Evolutionary conservation across 2,329 filamentous ascomycete species (phyloP).

Genomic region (Dactylonectria macrodidyma): DNA sequence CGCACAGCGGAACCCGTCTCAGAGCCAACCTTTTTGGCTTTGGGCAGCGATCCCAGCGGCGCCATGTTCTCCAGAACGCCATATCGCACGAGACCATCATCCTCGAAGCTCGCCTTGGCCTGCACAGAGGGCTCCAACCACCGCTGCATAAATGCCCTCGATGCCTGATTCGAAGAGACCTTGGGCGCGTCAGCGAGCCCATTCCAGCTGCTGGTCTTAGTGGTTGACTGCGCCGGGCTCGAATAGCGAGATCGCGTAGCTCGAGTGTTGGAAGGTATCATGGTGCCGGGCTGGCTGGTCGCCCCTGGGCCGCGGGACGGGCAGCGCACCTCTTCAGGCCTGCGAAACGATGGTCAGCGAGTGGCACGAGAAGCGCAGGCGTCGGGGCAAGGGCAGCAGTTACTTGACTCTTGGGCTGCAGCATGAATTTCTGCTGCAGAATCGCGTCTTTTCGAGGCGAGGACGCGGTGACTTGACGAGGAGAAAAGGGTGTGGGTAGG

Average conservation of each 20-base stretch:
- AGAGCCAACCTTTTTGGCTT: conserved; percentile 59
- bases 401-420: conserved; percentile 50
- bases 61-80: conserved; percentile 89
- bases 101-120: conserved; percentile 81
- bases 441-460: conserved; percentile 51
- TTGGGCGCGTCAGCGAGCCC: conserved; percentile 57
- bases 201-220: conserved; percentile 49
- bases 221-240: conserved; percentile 62
- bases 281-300: conserved; percentile 42
- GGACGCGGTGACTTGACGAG: conserved; percentile 51
- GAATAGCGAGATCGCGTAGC: conserved; percentile 70
- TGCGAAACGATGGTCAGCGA: conserved; percentile 36
- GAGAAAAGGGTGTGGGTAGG: conserved; percentile 45
- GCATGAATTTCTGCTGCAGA: conserved; percentile 51
- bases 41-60: conserved; percentile 82
- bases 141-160: conserved; percentile 66
- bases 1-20: conserved; percentile 52
- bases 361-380: conserved; percentile 8
- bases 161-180: conserved; percentile 52
- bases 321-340: conserved; percentile 52
- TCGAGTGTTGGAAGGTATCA: conserved; percentile 62
- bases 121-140: conserved; percentile 74
- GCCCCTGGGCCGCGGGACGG: conserved; percentile 45
- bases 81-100: conserved; percentile 80
- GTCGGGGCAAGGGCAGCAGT: conserved; percentile 14